Conservation (phyloP, 768 basidiomycete genomes). For the Auriscalpium orientale region DNA sequence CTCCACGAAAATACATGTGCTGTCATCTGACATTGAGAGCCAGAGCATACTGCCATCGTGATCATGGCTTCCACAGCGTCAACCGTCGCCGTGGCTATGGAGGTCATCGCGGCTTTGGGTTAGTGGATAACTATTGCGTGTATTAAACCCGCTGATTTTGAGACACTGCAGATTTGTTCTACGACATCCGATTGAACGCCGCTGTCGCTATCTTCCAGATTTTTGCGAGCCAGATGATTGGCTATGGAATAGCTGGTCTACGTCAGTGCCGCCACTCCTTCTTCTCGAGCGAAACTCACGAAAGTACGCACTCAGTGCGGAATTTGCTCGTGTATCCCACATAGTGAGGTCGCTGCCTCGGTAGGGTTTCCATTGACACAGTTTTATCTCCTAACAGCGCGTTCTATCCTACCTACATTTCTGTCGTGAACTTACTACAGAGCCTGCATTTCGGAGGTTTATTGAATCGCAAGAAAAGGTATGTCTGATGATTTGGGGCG, state of each 20-base stretch:
- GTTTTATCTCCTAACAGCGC: conserved; percentile 20
- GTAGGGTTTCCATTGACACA: background rate
- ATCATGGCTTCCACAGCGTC: conserved; percentile 56
- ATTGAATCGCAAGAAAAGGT: conserved; percentile 41
- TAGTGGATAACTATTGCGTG: conserved; percentile 15
- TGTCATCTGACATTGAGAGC: conserved; percentile 3
- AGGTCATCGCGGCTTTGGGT: conserved; percentile 50
- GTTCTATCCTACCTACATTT: conserved; percentile 45
- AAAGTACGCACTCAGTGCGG: conserved; percentile 26
- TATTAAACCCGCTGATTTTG: background rate
- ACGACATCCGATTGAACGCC: conserved; percentile 39
- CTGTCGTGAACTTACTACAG: conserved; percentile 44
- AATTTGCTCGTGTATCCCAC: conserved; percentile 45
- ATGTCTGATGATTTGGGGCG: background rate
- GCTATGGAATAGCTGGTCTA: conserved; percentile 24
- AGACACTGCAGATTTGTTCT: conserved; percentile 36
- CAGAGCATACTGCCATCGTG: conserved; percentile 55
- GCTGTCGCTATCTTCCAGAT: conserved; percentile 50
- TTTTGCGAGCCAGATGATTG: conserved; percentile 39
- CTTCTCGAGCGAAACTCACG: background rate
- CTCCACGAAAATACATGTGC: background rate
- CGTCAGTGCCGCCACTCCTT: conserved; percentile 13
- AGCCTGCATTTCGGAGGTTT: conserved; percentile 44
- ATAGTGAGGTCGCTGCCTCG: conserved; percentile 26
- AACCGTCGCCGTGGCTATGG: conserved; percentile 49